phyloP scores from a whole-genome alignment of 371 early-diverging fungal genomes.

The Cokeromyces recurvatus region DNA sequence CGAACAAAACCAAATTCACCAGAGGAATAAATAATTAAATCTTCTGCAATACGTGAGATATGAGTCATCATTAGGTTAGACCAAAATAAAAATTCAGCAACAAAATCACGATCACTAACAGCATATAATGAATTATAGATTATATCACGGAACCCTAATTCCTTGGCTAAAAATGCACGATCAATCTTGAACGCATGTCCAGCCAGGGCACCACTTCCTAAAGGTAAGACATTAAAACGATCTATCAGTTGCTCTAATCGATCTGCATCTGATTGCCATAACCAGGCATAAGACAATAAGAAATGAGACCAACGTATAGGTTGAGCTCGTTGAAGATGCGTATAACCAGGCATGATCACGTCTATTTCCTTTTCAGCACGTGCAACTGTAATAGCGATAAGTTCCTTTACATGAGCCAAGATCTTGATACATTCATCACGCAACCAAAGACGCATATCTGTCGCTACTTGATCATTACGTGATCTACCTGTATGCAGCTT shows the following conservation, averaged over 20 bases:
- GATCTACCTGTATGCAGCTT: constrained; percentile 96
- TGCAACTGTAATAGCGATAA: constrained; percentile 67
- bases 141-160: constrained; percentile 81
- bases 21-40: constrained; percentile 89
- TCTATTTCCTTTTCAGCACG: constrained; percentile 87
- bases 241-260: constrained; percentile 76
- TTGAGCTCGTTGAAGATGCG: constrained; percentile 97
- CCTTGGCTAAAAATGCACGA: constrained; percentile 79
- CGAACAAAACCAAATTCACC: constrained; percentile 92
- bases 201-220: constrained; percentile 94
- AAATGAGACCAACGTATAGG: constrained; percentile 96
- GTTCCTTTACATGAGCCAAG: constrained; percentile 60
- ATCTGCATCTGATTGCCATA: constrained; percentile 83
- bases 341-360: constrained; percentile 96
- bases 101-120: constrained; percentile 94
- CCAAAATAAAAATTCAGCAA: constrained; percentile 95
- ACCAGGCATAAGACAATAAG: constrained; percentile 84
- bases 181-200: constrained; percentile 97
- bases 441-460: constrained; percentile 94
- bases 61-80: constrained; percentile 85
- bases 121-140: constrained; percentile 87
- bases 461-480: constrained; percentile 97
- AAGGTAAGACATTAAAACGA: constrained; percentile 80
- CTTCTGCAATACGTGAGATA: constrained; percentile 89
- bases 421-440: constrained; percentile 72